Conservation (phyloP, 2,329 filamentous ascomycete genomes). For the Colletotrichum gloeosporioides region DNA sequence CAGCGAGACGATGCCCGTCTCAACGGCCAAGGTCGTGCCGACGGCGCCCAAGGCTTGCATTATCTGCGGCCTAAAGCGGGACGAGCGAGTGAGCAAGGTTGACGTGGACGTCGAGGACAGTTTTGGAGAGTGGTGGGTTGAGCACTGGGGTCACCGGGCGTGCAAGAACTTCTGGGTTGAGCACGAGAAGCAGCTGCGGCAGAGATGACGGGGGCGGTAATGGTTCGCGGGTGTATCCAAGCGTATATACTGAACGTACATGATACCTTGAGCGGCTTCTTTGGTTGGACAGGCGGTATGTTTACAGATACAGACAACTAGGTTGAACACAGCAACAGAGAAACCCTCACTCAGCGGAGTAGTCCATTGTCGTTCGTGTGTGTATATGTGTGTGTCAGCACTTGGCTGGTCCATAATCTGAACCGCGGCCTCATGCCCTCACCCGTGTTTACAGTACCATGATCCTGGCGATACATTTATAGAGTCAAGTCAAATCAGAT, state of each 20-base stretch:
- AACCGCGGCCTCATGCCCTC: background rate
- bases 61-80: slow-evolving; percentile 85
- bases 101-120: slow-evolving; percentile 84
- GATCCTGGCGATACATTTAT: background rate
- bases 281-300: background rate
- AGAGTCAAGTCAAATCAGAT: background rate
- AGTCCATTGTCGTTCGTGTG: background rate
- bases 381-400: background rate
- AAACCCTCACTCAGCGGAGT: background rate
- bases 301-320: background rate
- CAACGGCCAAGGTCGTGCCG: slow-evolving; percentile 73
- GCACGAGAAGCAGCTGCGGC: slow-evolving; percentile 73
- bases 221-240: background rate
- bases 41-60: slow-evolving; percentile 79
- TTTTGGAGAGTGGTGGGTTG: slow-evolving; percentile 96
- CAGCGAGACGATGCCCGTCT: slow-evolving; percentile 70
- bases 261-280: slow-evolving; percentile 4
- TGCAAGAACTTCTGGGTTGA: slow-evolving; percentile 88
- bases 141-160: slow-evolving; percentile 81
- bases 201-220: slow-evolving; percentile 54
- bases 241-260: slow-evolving; percentile 1
- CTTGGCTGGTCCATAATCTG: background rate
- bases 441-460: background rate
- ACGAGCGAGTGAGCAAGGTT: slow-evolving; percentile 79
- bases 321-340: background rate